A percentile compares a stretch with the other conserved stretches of the same genome.
Conservation (phyloP, 2,329 filamentous ascomycete genomes). For the Capronia coronata region DNA sequence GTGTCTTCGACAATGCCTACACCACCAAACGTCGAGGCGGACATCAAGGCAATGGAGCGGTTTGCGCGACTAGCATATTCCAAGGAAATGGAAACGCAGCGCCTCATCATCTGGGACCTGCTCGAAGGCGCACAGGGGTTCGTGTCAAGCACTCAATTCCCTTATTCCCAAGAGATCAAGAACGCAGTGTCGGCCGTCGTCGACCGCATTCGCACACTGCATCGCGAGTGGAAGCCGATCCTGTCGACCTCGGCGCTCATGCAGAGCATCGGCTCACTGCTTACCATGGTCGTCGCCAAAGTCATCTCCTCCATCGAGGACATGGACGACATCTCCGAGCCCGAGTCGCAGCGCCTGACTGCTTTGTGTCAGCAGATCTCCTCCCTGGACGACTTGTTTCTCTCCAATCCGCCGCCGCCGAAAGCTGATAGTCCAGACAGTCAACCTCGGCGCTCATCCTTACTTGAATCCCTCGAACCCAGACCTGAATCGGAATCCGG, state of each 20-base stretch:
- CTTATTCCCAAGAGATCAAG: slow-evolving; percentile 55
- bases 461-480: no score
- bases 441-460: no score
- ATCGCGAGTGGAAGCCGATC: slow-evolving; percentile 52
- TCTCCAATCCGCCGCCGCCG: slow-evolving; percentile 38
- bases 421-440: slow-evolving; percentile 29
- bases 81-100: slow-evolving; percentile 59
- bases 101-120: slow-evolving; percentile 56
- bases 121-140: slow-evolving; percentile 60
- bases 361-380: slow-evolving; percentile 51
- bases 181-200: slow-evolving; percentile 53
- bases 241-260: slow-evolving; percentile 55
- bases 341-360: slow-evolving; percentile 55
- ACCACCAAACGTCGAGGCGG: slow-evolving; percentile 39
- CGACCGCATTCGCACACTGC: slow-evolving; percentile 52
- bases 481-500: not conserved
- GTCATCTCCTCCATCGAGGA: slow-evolving; percentile 58
- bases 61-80: slow-evolving; percentile 58
- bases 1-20: slow-evolving; percentile 32
- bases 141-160: slow-evolving; percentile 51
- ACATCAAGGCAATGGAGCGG: slow-evolving; percentile 51
- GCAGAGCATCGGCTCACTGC: slow-evolving; percentile 55
- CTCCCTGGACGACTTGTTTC: slow-evolving; percentile 52
- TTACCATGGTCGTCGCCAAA: slow-evolving; percentile 53
- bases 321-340: slow-evolving; percentile 57